phyloP scores from a whole-genome alignment of 495 filamentous ascomycete genomes.

The Aspergillus olivimuriae region DNA sequence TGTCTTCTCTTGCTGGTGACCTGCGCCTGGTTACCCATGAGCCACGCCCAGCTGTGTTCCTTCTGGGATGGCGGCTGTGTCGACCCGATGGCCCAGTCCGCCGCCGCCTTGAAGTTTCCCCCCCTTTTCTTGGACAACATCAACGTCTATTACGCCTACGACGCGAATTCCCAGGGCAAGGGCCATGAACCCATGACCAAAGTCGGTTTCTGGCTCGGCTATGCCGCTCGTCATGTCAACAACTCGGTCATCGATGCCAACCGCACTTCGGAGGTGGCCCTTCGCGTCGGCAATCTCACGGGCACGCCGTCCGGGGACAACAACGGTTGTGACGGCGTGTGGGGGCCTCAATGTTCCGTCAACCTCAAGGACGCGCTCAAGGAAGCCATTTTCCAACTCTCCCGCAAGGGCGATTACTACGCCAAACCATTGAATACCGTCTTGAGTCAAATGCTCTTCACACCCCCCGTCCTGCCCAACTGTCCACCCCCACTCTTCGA shows the following conservation, averaged over 20 bases:
- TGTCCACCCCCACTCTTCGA: conserved; percentile 33
- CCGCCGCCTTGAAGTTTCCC: conserved; percentile 30
- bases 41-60: conserved; percentile 29
- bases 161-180: conserved; percentile 27
- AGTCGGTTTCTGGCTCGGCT: conserved; percentile 36
- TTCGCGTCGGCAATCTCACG: conserved; percentile 38
- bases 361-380: conserved; percentile 28
- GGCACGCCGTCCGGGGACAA: conserved; percentile 29
- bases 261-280: conserved; percentile 33
- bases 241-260: conserved; percentile 27
- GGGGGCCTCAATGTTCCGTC: conserved; percentile 29
- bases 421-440: conserved; percentile 26
- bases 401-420: conserved; percentile 24
- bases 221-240: conserved; percentile 26
- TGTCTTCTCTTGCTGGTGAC: conserved; percentile 14
- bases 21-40: conserved; percentile 15
- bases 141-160: conserved; percentile 36
- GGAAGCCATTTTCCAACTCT: conserved; percentile 22
- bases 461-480: conserved; percentile 15
- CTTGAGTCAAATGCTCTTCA: conserved; percentile 23
- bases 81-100: conserved; percentile 38
- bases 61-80: conserved; percentile 38
- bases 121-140: conserved; percentile 33
- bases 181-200: conserved; percentile 36
- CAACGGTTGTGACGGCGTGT: conserved; percentile 40